phyloP scores from a whole-genome alignment of 2,329 filamentous ascomycete species.

The Uncinocarpus reesii region DNA sequence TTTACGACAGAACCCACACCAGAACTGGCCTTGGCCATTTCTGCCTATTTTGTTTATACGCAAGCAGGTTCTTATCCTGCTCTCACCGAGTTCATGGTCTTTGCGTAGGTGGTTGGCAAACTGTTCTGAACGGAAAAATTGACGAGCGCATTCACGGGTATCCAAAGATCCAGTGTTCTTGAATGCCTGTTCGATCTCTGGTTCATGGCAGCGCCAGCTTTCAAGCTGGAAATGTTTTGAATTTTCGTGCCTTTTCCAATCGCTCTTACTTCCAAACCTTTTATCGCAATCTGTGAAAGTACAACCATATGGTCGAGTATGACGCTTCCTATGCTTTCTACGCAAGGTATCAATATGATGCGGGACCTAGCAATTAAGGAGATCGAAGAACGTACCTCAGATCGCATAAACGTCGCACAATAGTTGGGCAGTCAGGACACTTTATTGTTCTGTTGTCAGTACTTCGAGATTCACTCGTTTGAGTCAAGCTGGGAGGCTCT shows the following conservation, averaged over 20 bases:
- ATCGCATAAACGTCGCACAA: constrained; percentile 23
- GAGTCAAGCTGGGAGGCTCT: not conserved
- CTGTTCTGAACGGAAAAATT: constrained; percentile 48
- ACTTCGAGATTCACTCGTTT: not conserved
- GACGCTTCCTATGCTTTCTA: constrained; percentile 77
- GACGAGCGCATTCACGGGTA: constrained; percentile 43
- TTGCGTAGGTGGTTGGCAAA: constrained; percentile 54
- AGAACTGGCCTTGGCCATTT: constrained; percentile 58
- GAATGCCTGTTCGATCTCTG: constrained; percentile 19
- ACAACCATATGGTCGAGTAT: constrained; percentile 71
- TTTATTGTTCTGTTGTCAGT: constrained; percentile 18
- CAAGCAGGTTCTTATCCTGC: constrained; percentile 28
- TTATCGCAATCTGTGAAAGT: constrained; percentile 61
- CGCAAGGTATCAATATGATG: not conserved
- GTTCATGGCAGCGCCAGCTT: constrained; percentile 58
- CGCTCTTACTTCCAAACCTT: constrained; percentile 80
- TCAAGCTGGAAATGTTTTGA: constrained; percentile 64
- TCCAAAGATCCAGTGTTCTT: constrained; percentile 18
- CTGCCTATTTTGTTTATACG: constrained; percentile 52
- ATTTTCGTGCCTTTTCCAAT: constrained; percentile 87
- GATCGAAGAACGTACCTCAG: constrained; percentile 26
- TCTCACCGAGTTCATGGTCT: constrained; percentile 37
- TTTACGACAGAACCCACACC: constrained; percentile 72
- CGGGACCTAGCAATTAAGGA: not conserved
- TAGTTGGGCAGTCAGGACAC: constrained; percentile 15